Percentiles rank a stretch among this genome's conserved stretches.
Conservation (phyloP, 208 protist species). For the Entamoeba dispar region DNA sequence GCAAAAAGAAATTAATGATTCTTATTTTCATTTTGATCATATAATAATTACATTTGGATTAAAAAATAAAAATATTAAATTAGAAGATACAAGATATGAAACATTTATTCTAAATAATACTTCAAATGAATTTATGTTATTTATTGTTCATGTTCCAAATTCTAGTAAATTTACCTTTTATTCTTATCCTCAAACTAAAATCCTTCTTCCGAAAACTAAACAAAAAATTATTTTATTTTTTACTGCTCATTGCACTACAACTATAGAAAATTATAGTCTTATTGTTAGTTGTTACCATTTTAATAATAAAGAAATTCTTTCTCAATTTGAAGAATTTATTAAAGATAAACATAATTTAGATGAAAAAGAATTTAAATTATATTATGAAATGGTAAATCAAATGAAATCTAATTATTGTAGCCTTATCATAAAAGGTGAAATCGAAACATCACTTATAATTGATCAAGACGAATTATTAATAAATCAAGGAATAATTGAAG, state of each 20-base stretch:
- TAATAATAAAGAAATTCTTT: neutral
- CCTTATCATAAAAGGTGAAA: neutral
- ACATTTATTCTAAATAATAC: neutral
- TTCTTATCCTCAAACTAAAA: neutral
- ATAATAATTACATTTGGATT: neutral
- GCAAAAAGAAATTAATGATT: too few species aligned
- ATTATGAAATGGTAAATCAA: neutral
- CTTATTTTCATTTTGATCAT: too few species aligned
- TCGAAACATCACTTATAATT: neutral
- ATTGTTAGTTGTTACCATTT: neutral
- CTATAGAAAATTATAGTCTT: neutral
- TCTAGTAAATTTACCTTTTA: neutral
- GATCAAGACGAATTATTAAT: neutral
- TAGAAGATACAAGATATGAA: neutral
- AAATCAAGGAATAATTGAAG: neutral
- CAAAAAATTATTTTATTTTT: neutral
- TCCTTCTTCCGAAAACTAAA: neutral
- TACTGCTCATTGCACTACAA: neutral
- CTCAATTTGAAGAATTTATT: neutral
- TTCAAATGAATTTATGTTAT: neutral
- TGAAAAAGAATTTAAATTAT: neutral
- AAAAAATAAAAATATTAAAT: neutral
- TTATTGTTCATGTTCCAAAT: neutral
- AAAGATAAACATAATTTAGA: neutral
- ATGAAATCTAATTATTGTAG: neutral